Percentiles rank a stretch among this genome's conserved stretches.
These are phyloP conservation scores for Forsythia suspensa DNA, from an alignment of 257 asterid species.

Conservation along the genomic window DNA sequence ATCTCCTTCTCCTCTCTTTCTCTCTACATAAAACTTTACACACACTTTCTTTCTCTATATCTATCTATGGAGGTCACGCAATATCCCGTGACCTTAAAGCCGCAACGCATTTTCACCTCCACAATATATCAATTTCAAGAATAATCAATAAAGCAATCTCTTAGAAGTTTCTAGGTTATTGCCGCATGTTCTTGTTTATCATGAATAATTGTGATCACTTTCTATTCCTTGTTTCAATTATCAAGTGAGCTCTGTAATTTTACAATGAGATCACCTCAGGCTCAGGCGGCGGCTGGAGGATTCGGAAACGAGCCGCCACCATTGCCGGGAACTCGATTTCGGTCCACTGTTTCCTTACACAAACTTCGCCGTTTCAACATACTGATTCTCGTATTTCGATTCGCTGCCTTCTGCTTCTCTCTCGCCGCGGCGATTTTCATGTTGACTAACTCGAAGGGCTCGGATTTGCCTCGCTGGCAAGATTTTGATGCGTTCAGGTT, in stretches of 20 bases:
- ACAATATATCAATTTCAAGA: constrained; percentile 2
- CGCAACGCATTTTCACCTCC: constrained; percentile 23
- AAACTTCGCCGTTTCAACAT: constrained; percentile 48
- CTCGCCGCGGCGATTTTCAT: constrained; percentile 51
- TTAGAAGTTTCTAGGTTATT: constrained; percentile 10
- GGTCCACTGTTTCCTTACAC: constrained; percentile 42
- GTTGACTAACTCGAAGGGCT: constrained; percentile 39
- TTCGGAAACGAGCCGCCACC: constrained; percentile 37
- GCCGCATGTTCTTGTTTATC: background rate
- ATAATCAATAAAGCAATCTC: constrained; percentile 3
- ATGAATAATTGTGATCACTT: background rate
- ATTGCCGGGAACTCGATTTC: constrained; percentile 43
- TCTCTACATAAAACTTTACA: background rate
- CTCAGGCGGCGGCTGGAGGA: constrained; percentile 24
- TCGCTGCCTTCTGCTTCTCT: constrained; percentile 47
- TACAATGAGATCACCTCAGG: constrained; percentile 36
- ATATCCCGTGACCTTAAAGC: constrained; percentile 26
- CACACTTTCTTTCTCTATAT: constrained; percentile 3
- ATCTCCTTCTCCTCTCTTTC: background rate
- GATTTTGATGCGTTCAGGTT: constrained; percentile 44
- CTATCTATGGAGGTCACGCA: constrained; percentile 20
- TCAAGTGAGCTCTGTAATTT: background rate
- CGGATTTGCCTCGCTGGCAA: constrained; percentile 36
- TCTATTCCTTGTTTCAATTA: background rate
- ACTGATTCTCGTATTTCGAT: constrained; percentile 37